These are phyloP conservation scores for Nakazawaea molendinolei DNA, from an alignment of 805 yeast genomes.

Conservation along the genomic window DNA sequence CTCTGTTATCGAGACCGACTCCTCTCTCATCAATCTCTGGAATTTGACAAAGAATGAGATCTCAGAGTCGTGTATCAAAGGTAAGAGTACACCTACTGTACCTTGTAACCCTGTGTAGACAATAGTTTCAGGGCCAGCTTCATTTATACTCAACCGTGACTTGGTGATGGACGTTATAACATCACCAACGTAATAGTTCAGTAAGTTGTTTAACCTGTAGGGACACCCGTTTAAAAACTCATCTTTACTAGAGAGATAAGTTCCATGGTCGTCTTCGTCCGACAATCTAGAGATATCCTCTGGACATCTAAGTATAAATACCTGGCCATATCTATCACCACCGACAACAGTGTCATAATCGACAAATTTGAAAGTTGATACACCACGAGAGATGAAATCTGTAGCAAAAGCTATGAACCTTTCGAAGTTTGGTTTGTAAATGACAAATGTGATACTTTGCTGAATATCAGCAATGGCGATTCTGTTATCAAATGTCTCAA, in stretches of 20 bases:
- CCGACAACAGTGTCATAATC: constrained; percentile 75
- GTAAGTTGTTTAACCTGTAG: constrained; percentile 41
- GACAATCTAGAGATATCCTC: constrained; percentile 38
- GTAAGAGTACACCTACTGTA: constrained; percentile 65
- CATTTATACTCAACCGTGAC: constrained; percentile 24
- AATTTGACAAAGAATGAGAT: constrained; percentile 49
- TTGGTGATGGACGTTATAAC: constrained; percentile 55
- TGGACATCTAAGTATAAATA: constrained; percentile 61
- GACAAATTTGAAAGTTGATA: constrained; percentile 50
- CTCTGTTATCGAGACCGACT: constrained; percentile 37
- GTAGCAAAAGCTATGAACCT: constrained; percentile 59
- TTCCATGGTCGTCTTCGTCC: constrained; percentile 43
- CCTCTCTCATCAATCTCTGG: constrained; percentile 38
- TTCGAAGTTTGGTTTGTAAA: constrained; percentile 40
- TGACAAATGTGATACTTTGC: constrained; percentile 54
- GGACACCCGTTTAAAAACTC: constrained; percentile 42
- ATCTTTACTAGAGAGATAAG: constrained; percentile 26
- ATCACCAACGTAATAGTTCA: constrained; percentile 64
- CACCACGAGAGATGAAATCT: constrained; percentile 62
- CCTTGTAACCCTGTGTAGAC: constrained; percentile 79
- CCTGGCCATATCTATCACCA: constrained; percentile 84
- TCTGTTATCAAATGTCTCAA: constrained; percentile 50
- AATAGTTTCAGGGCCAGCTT: constrained; percentile 61
- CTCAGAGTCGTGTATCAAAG: constrained; percentile 59
- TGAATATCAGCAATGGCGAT: constrained; percentile 67